Base-by-base conservation (phyloP, 345 rosid genomes). In the Conringia planisiliqua region DNA sequence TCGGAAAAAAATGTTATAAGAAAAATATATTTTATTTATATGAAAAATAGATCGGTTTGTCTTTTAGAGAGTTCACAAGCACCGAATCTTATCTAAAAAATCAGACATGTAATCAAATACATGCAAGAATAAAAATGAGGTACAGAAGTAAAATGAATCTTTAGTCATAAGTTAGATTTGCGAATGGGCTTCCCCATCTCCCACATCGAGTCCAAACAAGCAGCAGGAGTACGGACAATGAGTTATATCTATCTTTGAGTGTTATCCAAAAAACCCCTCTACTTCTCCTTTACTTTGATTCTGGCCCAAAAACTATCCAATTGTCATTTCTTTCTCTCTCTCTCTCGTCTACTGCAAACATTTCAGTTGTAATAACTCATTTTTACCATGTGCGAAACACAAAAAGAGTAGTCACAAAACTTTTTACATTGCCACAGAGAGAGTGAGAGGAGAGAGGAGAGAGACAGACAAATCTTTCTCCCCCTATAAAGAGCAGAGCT, bases 401-500 rank as follows among this genome's bases (percentile, higher is more conserved):
- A 62, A 27, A 61, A 68, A 62, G 48, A 61, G 43, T 27, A 51
- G 68, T 66, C 10, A 51, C 50, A 58, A 68, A n/a, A 17, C 6
- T 35, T 54, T 52, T 61, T 30, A 51, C 30, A 52, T 48, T 29
- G 72, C 66, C 40, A 47, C 11, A 74, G 61, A 74, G 70, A 2
- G 69, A 72, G 68, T 16, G 30, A 33, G 62, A 38, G 30, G 54
- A 40, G 56, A 54, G 65, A 35, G 13, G 52, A 47, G 75, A 36
- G 75, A 71, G 48, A 71, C 27, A 60, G 10, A 77, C 13, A 20
- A 66, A 11, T 38, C 72, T 82, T 74, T 83, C 84, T 82, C 75
- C 47, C 83, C 66, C 82, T 88, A 90, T 88, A 92, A 87, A 88
- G 77, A 70, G 83, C 60, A 50, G 82, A 54, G 87, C 42, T 62